Percentiles rank a stretch among this genome's conserved stretches.
Evolutionary conservation across 768 basidiomycete genomes (phyloP).

Genomic region (Pulveroboletus ravenelii): DNA sequence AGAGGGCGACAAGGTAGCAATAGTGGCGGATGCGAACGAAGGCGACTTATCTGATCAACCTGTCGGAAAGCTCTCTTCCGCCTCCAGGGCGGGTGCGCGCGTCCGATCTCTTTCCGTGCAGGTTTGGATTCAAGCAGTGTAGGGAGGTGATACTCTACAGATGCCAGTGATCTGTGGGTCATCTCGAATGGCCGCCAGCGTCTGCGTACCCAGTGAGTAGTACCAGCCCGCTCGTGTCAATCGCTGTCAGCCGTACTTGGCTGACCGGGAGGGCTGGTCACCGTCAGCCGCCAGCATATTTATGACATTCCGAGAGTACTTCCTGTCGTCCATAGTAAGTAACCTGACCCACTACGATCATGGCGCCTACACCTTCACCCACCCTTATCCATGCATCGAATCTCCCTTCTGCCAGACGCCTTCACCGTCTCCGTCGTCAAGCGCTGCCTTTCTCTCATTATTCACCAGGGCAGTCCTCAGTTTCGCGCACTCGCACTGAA

Average conservation of each 20-base stretch:
- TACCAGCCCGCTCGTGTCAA: background rate
- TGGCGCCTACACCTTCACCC: conserved; percentile 20
- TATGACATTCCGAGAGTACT: conserved; percentile 14
- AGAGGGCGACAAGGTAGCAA: too few species aligned
- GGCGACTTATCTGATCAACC: background rate
- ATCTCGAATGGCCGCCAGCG: too few species aligned
- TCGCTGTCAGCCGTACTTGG: conserved; percentile 21
- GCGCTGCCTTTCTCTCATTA: conserved; percentile 1
- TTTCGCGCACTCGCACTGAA: background rate
- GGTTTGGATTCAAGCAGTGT: too few species aligned
- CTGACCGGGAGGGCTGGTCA: conserved; percentile 12
- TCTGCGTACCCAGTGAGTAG: too few species aligned
- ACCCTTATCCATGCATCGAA: conserved; percentile 1
- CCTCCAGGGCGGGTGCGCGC: background rate
- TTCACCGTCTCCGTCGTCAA: conserved; percentile 17
- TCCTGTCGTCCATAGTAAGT: background rate
- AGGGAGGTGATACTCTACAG: too few species aligned
- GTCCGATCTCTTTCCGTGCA: too few species aligned
- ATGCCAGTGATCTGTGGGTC: too few species aligned
- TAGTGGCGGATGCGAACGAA: too few species aligned
- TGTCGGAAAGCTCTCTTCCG: background rate
- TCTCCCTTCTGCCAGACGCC: conserved; percentile 3
- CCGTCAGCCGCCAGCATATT: conserved; percentile 25
- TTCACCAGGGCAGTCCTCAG: background rate
- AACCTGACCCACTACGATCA: conserved; percentile 5